Evolutionary conservation across 495 filamentous ascomycete genomes (phyloP).

Genomic region (Hypoxylon subgilvum): DNA sequence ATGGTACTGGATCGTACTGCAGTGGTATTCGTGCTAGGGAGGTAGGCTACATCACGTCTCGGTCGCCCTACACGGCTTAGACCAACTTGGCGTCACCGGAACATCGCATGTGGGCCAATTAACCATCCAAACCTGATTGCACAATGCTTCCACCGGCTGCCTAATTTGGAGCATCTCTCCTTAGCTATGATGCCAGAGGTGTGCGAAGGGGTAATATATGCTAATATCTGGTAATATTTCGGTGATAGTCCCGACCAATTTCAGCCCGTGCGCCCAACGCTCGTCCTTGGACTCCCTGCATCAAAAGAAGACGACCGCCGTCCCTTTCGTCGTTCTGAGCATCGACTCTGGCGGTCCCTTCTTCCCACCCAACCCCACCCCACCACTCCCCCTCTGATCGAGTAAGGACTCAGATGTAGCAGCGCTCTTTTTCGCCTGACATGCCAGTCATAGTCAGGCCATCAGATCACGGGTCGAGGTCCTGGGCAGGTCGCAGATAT

Average conservation of each 20-base stretch:
- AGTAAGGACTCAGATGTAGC: conserved; percentile 32
- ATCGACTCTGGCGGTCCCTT: conserved; percentile 4
- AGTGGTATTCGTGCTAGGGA: too few species aligned
- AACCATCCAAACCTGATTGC: conserved; percentile 32
- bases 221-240: too few species aligned
- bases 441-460: conserved; percentile 39
- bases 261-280: conserved; percentile 1
- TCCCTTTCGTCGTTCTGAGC: neutral
- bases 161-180: conserved; percentile 27
- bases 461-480: conserved; percentile 35
- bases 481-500: conserved; percentile 37
- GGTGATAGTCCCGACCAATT: conserved; percentile 26
- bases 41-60: conserved; percentile 34
- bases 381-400: neutral
- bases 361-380: neutral
- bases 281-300: neutral
- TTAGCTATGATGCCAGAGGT: conserved; percentile 14
- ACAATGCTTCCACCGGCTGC: conserved; percentile 36
- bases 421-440: conserved; percentile 28
- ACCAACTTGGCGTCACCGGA: conserved; percentile 35
- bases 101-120: conserved; percentile 40
- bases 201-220: conserved; percentile 14
- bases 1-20: too few species aligned
- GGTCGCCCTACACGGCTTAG: conserved; percentile 39
- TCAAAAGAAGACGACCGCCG: conserved; percentile 17